Evolutionary conservation across 768 basidiomycete species (phyloP).

Genomic region (Rhodotorula diobovata): DNA sequence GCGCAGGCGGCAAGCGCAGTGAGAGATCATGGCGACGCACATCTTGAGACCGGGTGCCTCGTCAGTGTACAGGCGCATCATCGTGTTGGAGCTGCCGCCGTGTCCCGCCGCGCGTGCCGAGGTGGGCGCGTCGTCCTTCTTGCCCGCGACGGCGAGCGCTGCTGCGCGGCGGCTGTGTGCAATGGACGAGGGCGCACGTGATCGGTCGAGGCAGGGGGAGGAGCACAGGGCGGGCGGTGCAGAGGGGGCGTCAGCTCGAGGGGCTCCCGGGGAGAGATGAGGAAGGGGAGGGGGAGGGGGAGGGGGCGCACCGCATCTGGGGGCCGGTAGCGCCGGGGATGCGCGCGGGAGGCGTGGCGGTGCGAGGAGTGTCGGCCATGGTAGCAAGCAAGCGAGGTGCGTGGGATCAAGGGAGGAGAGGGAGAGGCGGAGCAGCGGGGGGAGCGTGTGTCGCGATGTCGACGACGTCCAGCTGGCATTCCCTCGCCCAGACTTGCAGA

Average conservation of each 20-base stretch:
- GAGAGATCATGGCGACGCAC: conserved; percentile 58
- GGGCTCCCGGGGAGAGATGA: neutral
- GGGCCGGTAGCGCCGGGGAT: conserved; percentile 26
- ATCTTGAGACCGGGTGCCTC: conserved; percentile 95
- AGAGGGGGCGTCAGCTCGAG: neutral
- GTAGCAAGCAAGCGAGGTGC: neutral
- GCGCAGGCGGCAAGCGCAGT: no score
- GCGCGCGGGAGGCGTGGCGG: conserved; percentile 2
- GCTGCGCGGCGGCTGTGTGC: conserved; percentile 31
- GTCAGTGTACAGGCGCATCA: conserved; percentile 98
- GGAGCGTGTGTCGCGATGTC: no score
- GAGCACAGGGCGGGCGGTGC: no score
- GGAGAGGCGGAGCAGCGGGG: no score
- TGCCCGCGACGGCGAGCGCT: conserved; percentile 16
- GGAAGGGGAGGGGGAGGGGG: neutral
- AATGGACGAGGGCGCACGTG: neutral
- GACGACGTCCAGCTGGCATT: no score
- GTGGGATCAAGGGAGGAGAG: neutral
- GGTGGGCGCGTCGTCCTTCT: conserved; percentile 23
- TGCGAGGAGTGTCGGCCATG: conserved; percentile 9
- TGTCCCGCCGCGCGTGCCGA: conserved; percentile 53
- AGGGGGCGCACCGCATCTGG: conserved; percentile 25
- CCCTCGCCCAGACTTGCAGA: no score
- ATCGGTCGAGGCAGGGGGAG: no score
- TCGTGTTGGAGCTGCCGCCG: conserved; percentile 94